Evolutionary conservation across 2,329 filamentous ascomycete genomes (phyloP).

Genomic region (Exophiala lecanii-corni): DNA sequence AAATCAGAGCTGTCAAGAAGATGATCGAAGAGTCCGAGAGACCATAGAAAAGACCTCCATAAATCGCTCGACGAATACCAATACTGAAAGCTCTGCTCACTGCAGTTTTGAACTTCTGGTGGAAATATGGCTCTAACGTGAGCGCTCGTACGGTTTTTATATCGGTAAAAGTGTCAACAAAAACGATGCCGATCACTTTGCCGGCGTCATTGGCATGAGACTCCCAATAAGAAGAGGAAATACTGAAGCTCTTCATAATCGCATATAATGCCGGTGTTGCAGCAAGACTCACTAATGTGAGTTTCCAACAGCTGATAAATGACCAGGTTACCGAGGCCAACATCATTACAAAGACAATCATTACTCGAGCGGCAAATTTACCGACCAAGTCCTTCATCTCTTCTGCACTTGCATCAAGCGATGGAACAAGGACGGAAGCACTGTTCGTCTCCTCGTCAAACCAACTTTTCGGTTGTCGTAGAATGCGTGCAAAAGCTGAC

Average conservation of each 20-base stretch:
- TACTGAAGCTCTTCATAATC: conserved; percentile 62
- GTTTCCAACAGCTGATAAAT: conserved; percentile 68
- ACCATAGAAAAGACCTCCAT: conserved; percentile 68
- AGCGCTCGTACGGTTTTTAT: conserved; percentile 74
- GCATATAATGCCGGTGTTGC: conserved; percentile 63
- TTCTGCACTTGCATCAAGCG: conserved; percentile 75
- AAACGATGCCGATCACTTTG: conserved; percentile 56
- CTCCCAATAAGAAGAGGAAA: conserved; percentile 69
- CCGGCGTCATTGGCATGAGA: conserved; percentile 59
- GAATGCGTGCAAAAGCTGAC: conserved; percentile 62
- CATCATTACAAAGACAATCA: conserved; percentile 65
- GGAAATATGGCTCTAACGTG: conserved; percentile 69
- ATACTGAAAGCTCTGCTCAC: conserved; percentile 51
- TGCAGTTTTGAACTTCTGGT: conserved; percentile 54
- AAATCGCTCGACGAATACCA: conserved; percentile 62
- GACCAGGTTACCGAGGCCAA: conserved; percentile 69
- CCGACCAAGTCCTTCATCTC: conserved; percentile 81
- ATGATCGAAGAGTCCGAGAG: conserved; percentile 68
- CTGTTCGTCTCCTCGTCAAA: conserved; percentile 67
- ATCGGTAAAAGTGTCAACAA: conserved; percentile 72
- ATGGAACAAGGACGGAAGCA: conserved; percentile 60
- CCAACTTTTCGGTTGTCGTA: conserved; percentile 73
- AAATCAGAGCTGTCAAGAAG: conserved; percentile 72
- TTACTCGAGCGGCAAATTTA: conserved; percentile 66
- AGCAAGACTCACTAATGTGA: conserved; percentile 71